Conservation (phyloP, 1,284 basidiomycete species). For the Schizophyllum commune region DNA sequence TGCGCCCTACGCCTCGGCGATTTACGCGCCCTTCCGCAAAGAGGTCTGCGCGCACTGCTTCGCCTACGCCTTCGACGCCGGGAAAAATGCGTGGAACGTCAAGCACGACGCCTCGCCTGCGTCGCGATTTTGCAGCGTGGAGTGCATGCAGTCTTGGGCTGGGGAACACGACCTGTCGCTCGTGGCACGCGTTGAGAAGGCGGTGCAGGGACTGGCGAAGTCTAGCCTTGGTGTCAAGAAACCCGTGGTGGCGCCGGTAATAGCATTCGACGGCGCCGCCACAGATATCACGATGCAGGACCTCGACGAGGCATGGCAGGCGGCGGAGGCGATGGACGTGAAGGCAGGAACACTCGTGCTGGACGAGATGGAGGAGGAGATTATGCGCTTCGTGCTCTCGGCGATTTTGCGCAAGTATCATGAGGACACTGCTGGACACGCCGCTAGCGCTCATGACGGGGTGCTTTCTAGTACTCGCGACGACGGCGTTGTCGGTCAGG, state of each 20-base stretch:
- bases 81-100: conserved; percentile 36
- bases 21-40: conserved; percentile 49
- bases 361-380: conserved; percentile 45
- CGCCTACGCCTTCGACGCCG: conserved; percentile 44
- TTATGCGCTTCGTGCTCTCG: conserved; percentile 38
- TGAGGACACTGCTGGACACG: conserved; percentile 22
- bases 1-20: conserved; percentile 39
- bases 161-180: neutral
- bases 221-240: neutral
- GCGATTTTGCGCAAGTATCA: conserved; percentile 35
- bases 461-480: too few species aligned
- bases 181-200: neutral
- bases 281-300: conserved; percentile 20
- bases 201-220: conserved; percentile 1
- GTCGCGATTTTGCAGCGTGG: conserved; percentile 44
- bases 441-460: too few species aligned
- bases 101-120: conserved; percentile 24
- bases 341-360: conserved; percentile 19
- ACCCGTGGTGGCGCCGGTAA: neutral
- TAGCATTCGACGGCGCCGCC: conserved; percentile 2
- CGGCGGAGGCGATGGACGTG: conserved; percentile 14
- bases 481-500: too few species aligned
- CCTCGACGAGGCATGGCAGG: conserved; percentile 29
- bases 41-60: conserved; percentile 61
- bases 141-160: conserved; percentile 39